phyloP scores from a whole-genome alignment of 2,329 filamentous ascomycete species.

The Pestalotiopsis sp. region DNA sequence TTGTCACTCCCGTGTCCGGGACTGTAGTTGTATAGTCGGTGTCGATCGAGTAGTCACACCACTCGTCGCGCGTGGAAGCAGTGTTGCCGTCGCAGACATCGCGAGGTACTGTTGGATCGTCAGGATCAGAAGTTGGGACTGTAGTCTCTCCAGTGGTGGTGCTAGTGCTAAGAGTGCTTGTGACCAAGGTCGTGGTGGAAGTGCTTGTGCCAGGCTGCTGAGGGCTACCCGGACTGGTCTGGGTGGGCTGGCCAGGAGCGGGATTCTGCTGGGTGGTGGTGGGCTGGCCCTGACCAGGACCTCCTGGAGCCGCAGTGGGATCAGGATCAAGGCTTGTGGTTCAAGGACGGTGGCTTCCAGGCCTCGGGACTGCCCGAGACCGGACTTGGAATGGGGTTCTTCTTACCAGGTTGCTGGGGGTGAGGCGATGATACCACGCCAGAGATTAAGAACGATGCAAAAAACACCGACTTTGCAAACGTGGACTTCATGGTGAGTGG shows the following conservation, averaged over 20 bases:
- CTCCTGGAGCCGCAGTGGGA: neutral
- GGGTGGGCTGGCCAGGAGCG: neutral
- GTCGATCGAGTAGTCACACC: slow-evolving; percentile 40
- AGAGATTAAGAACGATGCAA: neutral
- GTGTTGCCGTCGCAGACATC: slow-evolving; percentile 9
- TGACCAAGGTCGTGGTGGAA: neutral
- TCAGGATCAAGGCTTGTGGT: neutral
- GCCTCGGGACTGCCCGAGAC: neutral
- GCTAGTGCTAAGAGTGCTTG: neutral
- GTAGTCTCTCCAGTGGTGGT: neutral
- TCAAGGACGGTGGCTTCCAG: neutral
- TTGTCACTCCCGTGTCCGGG: slow-evolving; percentile 39
- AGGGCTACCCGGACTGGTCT: neutral
- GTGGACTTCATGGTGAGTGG: neutral
- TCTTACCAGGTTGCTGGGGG: slow-evolving; percentile 3
- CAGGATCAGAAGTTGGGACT: neutral
- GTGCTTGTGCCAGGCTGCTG: neutral
- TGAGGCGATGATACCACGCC: neutral
- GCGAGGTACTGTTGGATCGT: slow-evolving; percentile 5
- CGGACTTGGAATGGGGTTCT: neutral
- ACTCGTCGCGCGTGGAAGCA: slow-evolving; percentile 12
- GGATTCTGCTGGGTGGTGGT: neutral
- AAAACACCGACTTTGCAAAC: neutral
- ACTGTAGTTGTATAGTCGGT: slow-evolving; percentile 32
- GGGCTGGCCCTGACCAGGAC: neutral